phyloP scores from a whole-genome alignment of 2,329 filamentous ascomycete genomes.

The Trichoderma gracile region DNA sequence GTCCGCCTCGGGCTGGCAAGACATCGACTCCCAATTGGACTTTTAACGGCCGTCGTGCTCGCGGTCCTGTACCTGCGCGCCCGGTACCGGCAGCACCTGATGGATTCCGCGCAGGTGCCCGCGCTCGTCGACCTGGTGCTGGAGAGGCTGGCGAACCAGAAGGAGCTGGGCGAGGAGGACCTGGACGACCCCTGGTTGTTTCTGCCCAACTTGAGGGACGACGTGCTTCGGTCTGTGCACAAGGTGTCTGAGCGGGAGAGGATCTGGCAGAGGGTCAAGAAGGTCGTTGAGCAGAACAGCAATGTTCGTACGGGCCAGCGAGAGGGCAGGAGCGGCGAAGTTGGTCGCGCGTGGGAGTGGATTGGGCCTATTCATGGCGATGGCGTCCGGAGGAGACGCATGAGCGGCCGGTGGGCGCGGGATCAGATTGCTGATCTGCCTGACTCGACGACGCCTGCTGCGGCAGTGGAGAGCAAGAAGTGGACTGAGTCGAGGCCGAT shows the following conservation, averaged over 20 bases:
- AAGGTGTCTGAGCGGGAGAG: conserved; percentile 72
- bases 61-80: conserved; percentile 63
- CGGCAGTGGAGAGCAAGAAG: conserved; percentile 36
- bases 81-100: conserved; percentile 61
- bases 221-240: conserved; percentile 82
- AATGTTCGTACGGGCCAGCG: conserved; percentile 80
- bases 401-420: conserved; percentile 50
- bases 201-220: conserved; percentile 85
- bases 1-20: conserved; percentile 77
- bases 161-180: conserved; percentile 70
- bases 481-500: conserved; percentile 48
- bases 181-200: conserved; percentile 77
- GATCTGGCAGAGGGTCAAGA: conserved; percentile 80
- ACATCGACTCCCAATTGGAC: conserved; percentile 82
- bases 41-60: conserved; percentile 55
- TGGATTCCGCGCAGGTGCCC: conserved; percentile 73
- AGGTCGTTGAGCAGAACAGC: conserved; percentile 87
- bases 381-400: conserved; percentile 47
- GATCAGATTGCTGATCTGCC: conserved; percentile 43
- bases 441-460: conserved; percentile 31
- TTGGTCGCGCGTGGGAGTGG: conserved; percentile 70
- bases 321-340: conserved; percentile 64
- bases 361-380: conserved; percentile 59
- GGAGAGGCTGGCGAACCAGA: conserved; percentile 79
- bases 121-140: conserved; percentile 81